Evolutionary conservation across 2,329 filamentous ascomycete genomes (phyloP), one percentile per base, ranked within the genome.

Genomic region (Cladosporium sp.): DNA sequence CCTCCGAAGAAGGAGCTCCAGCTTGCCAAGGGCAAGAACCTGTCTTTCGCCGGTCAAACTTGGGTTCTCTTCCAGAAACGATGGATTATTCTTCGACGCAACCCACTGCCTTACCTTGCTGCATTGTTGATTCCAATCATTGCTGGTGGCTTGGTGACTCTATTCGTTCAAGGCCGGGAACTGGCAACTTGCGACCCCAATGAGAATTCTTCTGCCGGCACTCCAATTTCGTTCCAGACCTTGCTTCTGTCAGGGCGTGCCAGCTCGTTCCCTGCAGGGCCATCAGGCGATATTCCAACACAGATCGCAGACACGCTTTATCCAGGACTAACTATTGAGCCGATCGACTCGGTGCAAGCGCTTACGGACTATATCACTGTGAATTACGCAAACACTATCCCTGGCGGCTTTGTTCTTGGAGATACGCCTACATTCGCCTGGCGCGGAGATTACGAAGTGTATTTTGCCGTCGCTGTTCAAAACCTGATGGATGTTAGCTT

Each of bases 401-500:
- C 87, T 0, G 88, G 85, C n/a, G 90, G 85, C 0, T 79, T 93
- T 63, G 95, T 87, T 74, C 71, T 94, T 2, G 79, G 85, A 15
- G 72, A 66, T 30, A 77, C 61, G 1, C 82, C 88, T 1, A 84
- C 84, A 0, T 75, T 93, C 54, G 83, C 85, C 1, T 95, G 87
- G 71, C 74, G 79, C 52, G 86, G 79, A 11, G 83, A 88, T 58
- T 69, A 76, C 8, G 74, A 78, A 4, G 71, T 92, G 19, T 78
- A 82, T 16, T 72, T 71, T 35, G 57, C 89, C 79, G 71, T 96
- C 78, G 65, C 96, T 81, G 63, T 85, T 73, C 76, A 96, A 75
- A 93, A 96, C 87, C 77, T 96, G 80, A 74, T 97, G 82, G 69
- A 96, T 88, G 47, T 87, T 79, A 62, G 89, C 16, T 66, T 89